Evolutionary conservation across 495 filamentous ascomycete genomes (phyloP).

Genomic region (Daldinia concentrica): DNA sequence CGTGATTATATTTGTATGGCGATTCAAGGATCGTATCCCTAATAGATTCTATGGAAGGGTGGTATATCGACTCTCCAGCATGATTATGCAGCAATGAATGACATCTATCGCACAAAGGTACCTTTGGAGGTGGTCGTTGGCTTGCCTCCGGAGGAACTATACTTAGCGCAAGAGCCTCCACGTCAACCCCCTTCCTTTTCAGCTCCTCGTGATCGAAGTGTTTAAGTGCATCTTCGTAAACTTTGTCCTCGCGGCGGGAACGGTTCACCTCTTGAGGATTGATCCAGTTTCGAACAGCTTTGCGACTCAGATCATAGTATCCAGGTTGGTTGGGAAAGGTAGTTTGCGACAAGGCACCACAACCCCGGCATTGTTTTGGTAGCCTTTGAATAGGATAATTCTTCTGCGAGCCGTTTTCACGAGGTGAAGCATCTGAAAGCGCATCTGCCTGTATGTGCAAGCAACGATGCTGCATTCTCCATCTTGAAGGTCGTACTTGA

Average conservation of each 20-base stretch:
- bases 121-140: conserved; percentile 33
- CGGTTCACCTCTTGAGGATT: conserved; percentile 38
- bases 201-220: conserved; percentile 54
- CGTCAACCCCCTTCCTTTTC: conserved; percentile 53
- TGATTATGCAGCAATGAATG: conserved; percentile 81
- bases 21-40: conserved; percentile 84
- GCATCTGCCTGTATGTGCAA: conserved; percentile 44
- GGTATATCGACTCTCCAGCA: conserved; percentile 70
- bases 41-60: conserved; percentile 81
- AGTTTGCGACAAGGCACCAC: conserved; percentile 84
- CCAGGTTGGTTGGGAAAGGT: conserved; percentile 74
- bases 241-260: conserved; percentile 45
- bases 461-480: conserved; percentile 40
- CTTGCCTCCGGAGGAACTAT: conserved; percentile 23
- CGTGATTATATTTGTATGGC: conserved; percentile 85
- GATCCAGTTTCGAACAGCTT: conserved; percentile 58
- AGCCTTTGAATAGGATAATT: conserved; percentile 43
- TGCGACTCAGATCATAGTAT: conserved; percentile 72
- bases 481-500: conserved; percentile 27
- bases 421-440: conserved; percentile 2
- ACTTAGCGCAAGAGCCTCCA: conserved; percentile 43
- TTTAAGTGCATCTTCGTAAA: conserved; percentile 53
- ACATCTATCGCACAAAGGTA: conserved; percentile 84
- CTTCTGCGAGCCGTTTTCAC: neutral
- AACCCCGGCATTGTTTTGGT: conserved; percentile 80